These are phyloP conservation scores for Desmodesmus armatus DNA, from an alignment of 139 green algal species.

Conservation along the genomic window DNA sequence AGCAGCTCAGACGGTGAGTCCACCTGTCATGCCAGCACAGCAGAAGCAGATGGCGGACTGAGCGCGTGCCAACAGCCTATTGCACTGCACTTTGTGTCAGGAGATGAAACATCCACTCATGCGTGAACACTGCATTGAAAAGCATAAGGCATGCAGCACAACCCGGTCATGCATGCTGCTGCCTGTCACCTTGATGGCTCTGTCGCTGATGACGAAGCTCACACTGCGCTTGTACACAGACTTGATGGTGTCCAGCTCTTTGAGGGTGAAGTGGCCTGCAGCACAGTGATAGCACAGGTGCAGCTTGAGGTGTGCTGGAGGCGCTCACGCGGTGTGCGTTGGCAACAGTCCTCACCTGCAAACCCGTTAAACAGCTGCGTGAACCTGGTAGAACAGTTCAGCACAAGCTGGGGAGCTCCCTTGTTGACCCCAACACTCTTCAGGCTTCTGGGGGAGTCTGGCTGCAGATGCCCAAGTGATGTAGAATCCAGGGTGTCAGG, in stretches of 20 bases:
- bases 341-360: neutral
- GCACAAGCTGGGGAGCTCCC: neutral
- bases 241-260: slow-evolving; percentile 33
- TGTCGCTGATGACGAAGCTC: slow-evolving; percentile 37
- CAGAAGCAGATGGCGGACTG: too few species aligned
- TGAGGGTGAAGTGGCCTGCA: slow-evolving; percentile 43
- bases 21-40: too few species aligned
- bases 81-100: too few species aligned
- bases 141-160: too few species aligned
- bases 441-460: neutral
- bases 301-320: neutral
- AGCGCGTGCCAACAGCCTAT: too few species aligned
- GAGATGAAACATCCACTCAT: too few species aligned
- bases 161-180: neutral
- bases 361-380: slow-evolving; percentile 30
- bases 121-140: too few species aligned
- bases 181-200: slow-evolving; percentile 7
- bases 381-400: slow-evolving; percentile 18
- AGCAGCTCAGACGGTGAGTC: too few species aligned
- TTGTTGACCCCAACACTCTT: too few species aligned
- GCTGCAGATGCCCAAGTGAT: neutral
- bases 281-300: neutral
- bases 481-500: neutral
- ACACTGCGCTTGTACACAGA: slow-evolving; percentile 41
- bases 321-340: neutral